Percentiles rank a stretch among this genome's conserved stretches.
Conservation (phyloP, 2,329 filamentous ascomycete genomes). For the Verticillium longisporum region DNA sequence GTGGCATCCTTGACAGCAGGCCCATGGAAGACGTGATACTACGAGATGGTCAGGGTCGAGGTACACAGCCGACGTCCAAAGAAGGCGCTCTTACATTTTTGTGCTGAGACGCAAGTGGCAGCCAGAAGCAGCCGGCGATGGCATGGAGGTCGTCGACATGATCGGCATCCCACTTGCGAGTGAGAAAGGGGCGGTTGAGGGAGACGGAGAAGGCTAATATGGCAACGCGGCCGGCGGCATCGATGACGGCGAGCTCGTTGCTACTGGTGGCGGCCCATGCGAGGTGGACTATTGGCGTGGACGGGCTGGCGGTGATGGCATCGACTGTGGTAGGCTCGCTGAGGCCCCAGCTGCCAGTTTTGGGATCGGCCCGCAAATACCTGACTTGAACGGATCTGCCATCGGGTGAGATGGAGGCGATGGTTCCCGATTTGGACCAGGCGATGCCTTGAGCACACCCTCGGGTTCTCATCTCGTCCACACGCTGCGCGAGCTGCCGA, state of each 20-base stretch:
- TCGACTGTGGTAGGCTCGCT: constrained; percentile 61
- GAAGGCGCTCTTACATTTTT: constrained; percentile 24
- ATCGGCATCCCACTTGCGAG: constrained; percentile 59
- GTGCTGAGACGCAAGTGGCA: constrained; percentile 50
- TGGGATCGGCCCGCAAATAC: constrained; percentile 61
- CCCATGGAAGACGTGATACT: constrained; percentile 43
- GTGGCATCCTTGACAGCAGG: constrained; percentile 51
- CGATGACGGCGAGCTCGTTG: constrained; percentile 77
- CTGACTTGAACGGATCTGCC: constrained; percentile 65
- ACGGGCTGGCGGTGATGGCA: constrained; percentile 55
- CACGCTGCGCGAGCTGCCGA: constrained; percentile 62
- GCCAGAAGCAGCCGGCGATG: constrained; percentile 82
- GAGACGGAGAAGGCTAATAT: constrained; percentile 66
- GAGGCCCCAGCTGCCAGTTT: constrained; percentile 68
- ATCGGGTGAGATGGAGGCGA: constrained; percentile 72
- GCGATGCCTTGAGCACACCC: constrained; percentile 81
- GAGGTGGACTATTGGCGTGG: constrained; percentile 68
- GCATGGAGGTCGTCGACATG: constrained; percentile 66
- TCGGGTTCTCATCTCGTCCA: constrained; percentile 68
- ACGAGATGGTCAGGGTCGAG: not conserved
- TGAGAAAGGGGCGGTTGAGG: constrained; percentile 63
- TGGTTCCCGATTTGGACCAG: constrained; percentile 83
- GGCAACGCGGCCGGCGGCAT: constrained; percentile 69
- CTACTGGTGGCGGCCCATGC: constrained; percentile 69
- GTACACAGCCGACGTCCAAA: not conserved